A percentile compares a stretch with the other conserved stretches of the same genome.
These are phyloP conservation scores for Bipolaris zeicola DNA, from an alignment of 2,329 filamentous ascomycete species.

Conservation along the genomic window DNA sequence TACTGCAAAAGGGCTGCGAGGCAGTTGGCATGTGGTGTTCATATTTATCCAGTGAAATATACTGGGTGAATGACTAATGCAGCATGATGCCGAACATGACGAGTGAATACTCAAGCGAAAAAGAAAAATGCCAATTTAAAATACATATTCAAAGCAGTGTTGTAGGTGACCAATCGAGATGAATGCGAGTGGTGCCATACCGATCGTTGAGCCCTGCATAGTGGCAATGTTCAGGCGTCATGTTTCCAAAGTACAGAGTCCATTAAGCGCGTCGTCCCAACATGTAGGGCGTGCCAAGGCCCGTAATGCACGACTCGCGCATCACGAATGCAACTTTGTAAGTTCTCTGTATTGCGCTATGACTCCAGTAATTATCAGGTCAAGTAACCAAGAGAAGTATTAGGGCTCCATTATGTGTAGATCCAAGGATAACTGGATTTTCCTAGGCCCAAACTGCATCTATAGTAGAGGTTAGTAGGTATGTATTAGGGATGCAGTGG, in stretches of 20 bases:
- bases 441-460: too few species aligned
- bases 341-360: neutral
- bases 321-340: neutral
- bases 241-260: too few species aligned
- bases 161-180: neutral
- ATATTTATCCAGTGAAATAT: too few species aligned
- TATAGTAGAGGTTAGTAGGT: too few species aligned
- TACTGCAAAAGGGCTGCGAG: too few species aligned
- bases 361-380: too few species aligned
- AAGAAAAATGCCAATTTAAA: neutral
- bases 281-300: constrained; percentile 1
- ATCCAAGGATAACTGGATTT: neutral
- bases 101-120: neutral
- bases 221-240: neutral
- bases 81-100: neutral
- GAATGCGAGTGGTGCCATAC: neutral
- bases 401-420: neutral
- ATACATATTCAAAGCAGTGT: neutral
- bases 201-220: neutral
- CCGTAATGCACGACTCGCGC: neutral
- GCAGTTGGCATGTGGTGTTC: too few species aligned
- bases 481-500: constrained; percentile 5
- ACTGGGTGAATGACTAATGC: too few species aligned
- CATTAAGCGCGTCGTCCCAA: neutral
- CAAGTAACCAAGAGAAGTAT: too few species aligned